Base-by-base conservation (phyloP, 1,284 basidiomycete genomes). In the Apiotrichum montevideense region DNA sequence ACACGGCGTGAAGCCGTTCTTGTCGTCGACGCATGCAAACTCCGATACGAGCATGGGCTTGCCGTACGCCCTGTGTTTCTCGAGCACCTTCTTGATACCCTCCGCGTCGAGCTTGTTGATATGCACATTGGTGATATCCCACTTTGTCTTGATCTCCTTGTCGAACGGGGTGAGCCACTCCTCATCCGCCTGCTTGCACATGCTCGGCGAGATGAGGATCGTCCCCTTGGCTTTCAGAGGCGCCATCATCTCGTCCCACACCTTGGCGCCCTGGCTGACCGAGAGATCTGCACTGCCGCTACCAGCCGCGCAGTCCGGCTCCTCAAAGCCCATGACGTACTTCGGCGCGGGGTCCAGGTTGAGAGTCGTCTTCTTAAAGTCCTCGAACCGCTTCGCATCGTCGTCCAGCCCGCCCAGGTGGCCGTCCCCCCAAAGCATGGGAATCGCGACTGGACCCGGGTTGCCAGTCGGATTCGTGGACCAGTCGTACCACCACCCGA, bases 21-120 rank as follows among this genome's bases (percentile, higher is more conserved):
- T 52, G 61, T 68, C 66, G 52, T 66, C 62, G 50, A 77, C 75
- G 56, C 73, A 75, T n/a, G 72, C 71, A 59, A 74, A 71, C 66
- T 78, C 76, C 48, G 72, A 72, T 37, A 78, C 68, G 70, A 70
- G 74, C 43, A 78, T 70, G 33, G 74, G 74, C 65, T 75, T 75
- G 42, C 66, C 65, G 65, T 73, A 77, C 40, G 61, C 67, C 63
- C 65, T 66, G 68, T 78, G 76, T 64, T 77, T 66, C 59, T 75
- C 71, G 46, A 77, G 55, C 42, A 63, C 66, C 15, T 51, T 59
- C 55, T 64, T 63, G 53, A 74, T 72, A 42, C 71, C 74, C 14
- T 55, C 73, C 65, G 71, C 65, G 54, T 52, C 58, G 65, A 70
- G 67, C 70, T 77, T 77, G 71, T 78, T 76, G 62, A 71, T 65